Conservation (phyloP, 192 early-diverging fungal species). For the Umbelopsis vinacea region DNA sequence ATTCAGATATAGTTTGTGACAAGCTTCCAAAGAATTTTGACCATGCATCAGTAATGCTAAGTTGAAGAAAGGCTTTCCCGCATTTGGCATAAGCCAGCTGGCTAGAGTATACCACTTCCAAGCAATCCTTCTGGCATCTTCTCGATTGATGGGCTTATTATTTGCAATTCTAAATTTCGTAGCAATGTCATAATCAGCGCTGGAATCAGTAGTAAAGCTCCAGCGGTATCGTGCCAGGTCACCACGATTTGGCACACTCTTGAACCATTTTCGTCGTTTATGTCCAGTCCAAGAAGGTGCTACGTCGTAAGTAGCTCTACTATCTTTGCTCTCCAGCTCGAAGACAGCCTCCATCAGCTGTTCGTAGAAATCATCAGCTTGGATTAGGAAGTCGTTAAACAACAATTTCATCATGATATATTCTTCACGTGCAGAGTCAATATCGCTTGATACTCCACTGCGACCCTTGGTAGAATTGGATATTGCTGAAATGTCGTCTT, state of each 20-base stretch:
- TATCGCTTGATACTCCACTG: background rate
- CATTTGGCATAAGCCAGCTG: constrained; percentile 30
- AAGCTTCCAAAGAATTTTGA: constrained; percentile 44
- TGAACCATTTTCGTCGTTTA: constrained; percentile 50
- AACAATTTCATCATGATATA: constrained; percentile 34
- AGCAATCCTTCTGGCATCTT: constrained; percentile 36
- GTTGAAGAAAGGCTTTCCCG: constrained; percentile 57
- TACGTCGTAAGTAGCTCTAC: constrained; percentile 18
- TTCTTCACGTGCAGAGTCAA: background rate
- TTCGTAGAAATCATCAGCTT: constrained; percentile 54
- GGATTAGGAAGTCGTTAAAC: constrained; percentile 47
- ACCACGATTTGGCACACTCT: constrained; percentile 49
- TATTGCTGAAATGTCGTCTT: background rate
- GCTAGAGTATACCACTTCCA: constrained; percentile 43
- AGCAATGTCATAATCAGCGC: constrained; percentile 24
- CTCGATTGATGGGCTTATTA: constrained; percentile 41
- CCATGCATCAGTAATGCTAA: constrained; percentile 47
- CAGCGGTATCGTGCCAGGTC: constrained; percentile 60
- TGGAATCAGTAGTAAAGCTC: constrained; percentile 41
- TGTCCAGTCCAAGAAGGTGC: constrained; percentile 18
- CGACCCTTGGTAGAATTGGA: background rate
- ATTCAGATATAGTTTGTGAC: constrained; percentile 34
- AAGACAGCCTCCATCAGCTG: constrained; percentile 30
- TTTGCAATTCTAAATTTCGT: constrained; percentile 38
- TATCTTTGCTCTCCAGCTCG: background rate